Conservation (phyloP, 768 basidiomycete species). For the Leucocoprinus leucothites region DNA sequence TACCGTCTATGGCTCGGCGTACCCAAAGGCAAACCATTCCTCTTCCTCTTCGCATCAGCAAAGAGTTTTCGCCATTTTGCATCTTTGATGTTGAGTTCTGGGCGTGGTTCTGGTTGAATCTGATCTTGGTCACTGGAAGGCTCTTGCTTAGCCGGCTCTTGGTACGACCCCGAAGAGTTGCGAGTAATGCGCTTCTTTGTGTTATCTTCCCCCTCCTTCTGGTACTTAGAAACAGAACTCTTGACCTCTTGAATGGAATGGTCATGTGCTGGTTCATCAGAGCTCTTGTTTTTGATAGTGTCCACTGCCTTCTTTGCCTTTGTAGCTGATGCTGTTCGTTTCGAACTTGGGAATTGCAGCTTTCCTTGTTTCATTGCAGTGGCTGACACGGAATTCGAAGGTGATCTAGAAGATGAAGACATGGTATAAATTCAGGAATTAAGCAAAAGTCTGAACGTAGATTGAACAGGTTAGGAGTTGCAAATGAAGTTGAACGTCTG, state of each 20-base stretch:
- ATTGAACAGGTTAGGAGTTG: background rate
- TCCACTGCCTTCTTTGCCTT: slow-evolving; percentile 21
- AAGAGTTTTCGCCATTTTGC: slow-evolving; percentile 51
- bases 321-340: slow-evolving; percentile 37
- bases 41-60: slow-evolving; percentile 44
- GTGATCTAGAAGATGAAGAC: background rate
- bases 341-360: slow-evolving; percentile 42
- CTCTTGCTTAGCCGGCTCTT: slow-evolving; percentile 17
- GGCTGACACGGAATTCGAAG: background rate
- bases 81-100: slow-evolving; percentile 46
- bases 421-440: background rate
- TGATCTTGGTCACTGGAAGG: slow-evolving; percentile 15
- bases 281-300: slow-evolving; percentile 12
- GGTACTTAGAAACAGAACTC: background rate
- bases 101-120: slow-evolving; percentile 15
- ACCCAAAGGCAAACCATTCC: slow-evolving; percentile 61
- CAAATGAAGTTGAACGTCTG: background rate
- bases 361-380: slow-evolving; percentile 39
- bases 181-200: background rate
- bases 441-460: background rate
- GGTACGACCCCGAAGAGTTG: slow-evolving; percentile 12
- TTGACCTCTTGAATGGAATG: background rate
- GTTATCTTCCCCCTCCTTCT: background rate
- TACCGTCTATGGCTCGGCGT: slow-evolving; percentile 27
- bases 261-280: background rate